phyloP scores from a whole-genome alignment of 2,329 filamentous ascomycete species.

The Xylariaceae sp. region DNA sequence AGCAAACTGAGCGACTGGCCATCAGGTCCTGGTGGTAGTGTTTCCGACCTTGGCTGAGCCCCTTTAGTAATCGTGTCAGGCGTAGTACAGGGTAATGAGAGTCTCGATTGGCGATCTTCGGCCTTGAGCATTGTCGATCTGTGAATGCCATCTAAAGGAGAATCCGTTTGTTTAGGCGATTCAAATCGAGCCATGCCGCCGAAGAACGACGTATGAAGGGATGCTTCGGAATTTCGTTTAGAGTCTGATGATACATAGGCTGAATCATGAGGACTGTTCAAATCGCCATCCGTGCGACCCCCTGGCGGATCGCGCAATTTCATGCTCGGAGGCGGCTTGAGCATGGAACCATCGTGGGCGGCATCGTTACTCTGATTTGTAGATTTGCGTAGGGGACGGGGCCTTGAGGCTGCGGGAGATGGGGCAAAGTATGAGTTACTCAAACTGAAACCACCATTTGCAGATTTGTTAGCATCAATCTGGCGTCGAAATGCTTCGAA shows the following conservation, averaged over 20 bases:
- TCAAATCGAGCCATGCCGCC: conserved; percentile 43
- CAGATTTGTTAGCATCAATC: conserved; percentile 57
- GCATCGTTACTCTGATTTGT: conserved; percentile 43
- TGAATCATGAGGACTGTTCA: conserved; percentile 47
- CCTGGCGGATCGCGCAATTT: conserved; percentile 19
- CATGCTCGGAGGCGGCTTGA: conserved; percentile 17
- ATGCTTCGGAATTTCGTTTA: conserved; percentile 49
- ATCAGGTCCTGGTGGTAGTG: conserved; percentile 49
- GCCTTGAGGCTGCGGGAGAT: conserved; percentile 32
- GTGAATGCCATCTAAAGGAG: conserved; percentile 30
- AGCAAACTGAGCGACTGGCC: conserved; percentile 49
- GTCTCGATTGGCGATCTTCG: conserved; percentile 50
- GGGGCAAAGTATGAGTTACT: conserved; percentile 43
- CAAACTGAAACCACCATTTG: conserved; percentile 44
- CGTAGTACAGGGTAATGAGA: conserved; percentile 51
- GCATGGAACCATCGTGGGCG: conserved; percentile 31
- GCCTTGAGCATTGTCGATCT: conserved; percentile 36
- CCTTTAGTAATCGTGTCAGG: conserved; percentile 36
- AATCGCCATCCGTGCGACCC: conserved; percentile 41
- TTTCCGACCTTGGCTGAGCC: conserved; percentile 41
- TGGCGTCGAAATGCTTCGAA: conserved; percentile 75
- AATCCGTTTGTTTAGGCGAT: conserved; percentile 39
- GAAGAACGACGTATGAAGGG: conserved; percentile 38
- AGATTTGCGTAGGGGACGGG: conserved; percentile 44
- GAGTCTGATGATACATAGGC: conserved; percentile 53